These are phyloP conservation scores for Prunus salicina DNA, from an alignment of 306 rosid species.

Conservation along the genomic window DNA sequence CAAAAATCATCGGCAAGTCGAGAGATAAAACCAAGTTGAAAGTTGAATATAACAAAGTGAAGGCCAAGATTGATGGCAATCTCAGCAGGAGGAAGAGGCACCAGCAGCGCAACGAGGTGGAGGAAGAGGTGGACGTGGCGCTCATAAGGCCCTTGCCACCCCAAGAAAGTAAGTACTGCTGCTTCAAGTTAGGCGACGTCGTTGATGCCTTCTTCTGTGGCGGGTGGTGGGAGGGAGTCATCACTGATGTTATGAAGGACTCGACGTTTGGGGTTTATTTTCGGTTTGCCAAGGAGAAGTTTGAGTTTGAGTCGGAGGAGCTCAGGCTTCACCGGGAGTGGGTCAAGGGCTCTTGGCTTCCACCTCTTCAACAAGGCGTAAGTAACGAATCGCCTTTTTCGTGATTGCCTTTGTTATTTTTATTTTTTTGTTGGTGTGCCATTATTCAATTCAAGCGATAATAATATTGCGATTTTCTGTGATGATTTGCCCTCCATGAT, in stretches of 20 bases:
- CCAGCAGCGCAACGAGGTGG: not conserved
- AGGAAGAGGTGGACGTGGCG: slow-evolving; percentile 14
- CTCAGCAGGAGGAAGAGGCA: not conserved
- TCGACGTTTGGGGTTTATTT: slow-evolving; percentile 22
- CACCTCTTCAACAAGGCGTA: slow-evolving; percentile 18
- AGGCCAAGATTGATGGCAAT: not conserved
- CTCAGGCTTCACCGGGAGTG: slow-evolving; percentile 39
- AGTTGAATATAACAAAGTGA: slow-evolving; percentile 20
- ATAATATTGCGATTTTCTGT: not conserved
- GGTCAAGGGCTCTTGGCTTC: slow-evolving; percentile 31
- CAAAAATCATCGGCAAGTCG: slow-evolving; percentile 12
- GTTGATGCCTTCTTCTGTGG: slow-evolving; percentile 31
- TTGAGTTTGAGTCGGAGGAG: slow-evolving; percentile 11
- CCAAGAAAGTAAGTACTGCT: not conserved
- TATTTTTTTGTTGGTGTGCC: not conserved
- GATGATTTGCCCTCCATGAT: not conserved
- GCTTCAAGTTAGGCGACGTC: slow-evolving; percentile 21
- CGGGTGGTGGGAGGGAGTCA: slow-evolving; percentile 43
- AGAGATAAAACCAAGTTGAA: not conserved
- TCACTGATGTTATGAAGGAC: slow-evolving; percentile 3
- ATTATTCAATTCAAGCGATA: not conserved
- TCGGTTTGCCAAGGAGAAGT: not conserved
- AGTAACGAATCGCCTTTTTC: not conserved
- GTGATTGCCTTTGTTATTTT: not conserved
- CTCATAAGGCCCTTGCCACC: slow-evolving; percentile 32